Base-by-base conservation (phyloP, 164 flowering plant genomes). In the Pachysandra terminalis region DNA sequence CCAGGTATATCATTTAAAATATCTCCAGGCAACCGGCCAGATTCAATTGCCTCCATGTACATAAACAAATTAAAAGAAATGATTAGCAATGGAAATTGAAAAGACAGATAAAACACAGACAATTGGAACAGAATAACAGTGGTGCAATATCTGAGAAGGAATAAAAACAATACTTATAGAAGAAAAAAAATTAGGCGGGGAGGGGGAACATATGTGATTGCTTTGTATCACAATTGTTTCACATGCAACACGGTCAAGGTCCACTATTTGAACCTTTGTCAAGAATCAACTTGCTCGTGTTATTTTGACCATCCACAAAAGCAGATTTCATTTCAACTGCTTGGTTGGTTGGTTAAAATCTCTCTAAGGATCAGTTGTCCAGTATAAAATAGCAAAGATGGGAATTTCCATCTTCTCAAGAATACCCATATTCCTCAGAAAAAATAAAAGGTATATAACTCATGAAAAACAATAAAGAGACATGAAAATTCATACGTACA, bases 21-120 rank as follows among this genome's bases (percentile, higher is more conserved):
- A 79, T 88, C 93, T 60, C 90, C 91, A 64, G 99, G 99, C 74
- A 96, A 76, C 53, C 80, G 75, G 7, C 99, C 99, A 70, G 87
- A 85, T 70, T 96, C 99, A 74, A 96, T 90, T 73, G 99, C 98
- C 99, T 95, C 10, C 83, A 82, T 63, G 59, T 19, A 72, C 56
- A 71, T 40, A 5, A 10, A 40, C 45, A 40, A 10, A 45, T 22
- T 27, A 28, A 48, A 64, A 59, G 21, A 63, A 65, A 41, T 51
- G 65, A 19, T 59, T 64, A 45, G 56, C 48, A 21, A 10, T 10
- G 51, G 16, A 45, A 45, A 45, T 13, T 45, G 15, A 1, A 45
- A 1, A 45, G 15, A 45, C 1, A 45, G 10, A 45, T 45, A 45
- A 12, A 45, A 45, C 37, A 32, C 37, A 32, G 37, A 7, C 21